These are phyloP conservation scores for Aegle marmelos DNA, from an alignment of 345 rosid genomes.

Conservation along the genomic window DNA sequence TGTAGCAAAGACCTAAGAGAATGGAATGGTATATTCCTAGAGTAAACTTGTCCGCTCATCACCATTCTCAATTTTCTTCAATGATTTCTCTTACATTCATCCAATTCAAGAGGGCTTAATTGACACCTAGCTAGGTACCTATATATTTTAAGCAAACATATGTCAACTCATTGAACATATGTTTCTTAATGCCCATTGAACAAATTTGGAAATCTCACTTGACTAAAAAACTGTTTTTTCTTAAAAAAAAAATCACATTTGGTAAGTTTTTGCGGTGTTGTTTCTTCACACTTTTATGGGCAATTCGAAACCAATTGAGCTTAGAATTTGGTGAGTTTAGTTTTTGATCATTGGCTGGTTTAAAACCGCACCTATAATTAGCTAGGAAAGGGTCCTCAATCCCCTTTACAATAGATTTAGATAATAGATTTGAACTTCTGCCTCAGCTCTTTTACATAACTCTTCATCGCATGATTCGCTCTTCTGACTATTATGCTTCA, in stretches of 20 bases:
- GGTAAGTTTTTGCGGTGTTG: too few relatives aligned
- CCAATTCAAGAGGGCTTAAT: neutral
- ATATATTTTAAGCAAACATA: neutral
- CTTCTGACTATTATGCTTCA: too few relatives aligned
- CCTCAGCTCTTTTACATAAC: too few relatives aligned
- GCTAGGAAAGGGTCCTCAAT: too few relatives aligned
- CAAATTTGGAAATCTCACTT: neutral
- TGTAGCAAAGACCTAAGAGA: neutral
- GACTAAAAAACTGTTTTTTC: too few relatives aligned
- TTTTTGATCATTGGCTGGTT: neutral
- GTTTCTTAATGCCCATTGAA: neutral
- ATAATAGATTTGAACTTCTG: too few relatives aligned
- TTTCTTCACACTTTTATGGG: neutral
- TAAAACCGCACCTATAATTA: neutral
- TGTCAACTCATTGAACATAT: neutral
- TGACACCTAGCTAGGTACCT: neutral
- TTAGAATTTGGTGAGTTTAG: neutral
- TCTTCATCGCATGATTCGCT: too few relatives aligned
- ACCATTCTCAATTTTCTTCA: neutral
- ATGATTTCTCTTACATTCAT: neutral
- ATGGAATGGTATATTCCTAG: conserved; percentile 21
- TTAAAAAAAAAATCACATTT: too few relatives aligned
- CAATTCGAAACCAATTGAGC: neutral
- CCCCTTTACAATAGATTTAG: too few relatives aligned
- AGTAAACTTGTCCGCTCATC: conserved; percentile 25